Base-by-base conservation (phyloP, 2,329 filamentous ascomycete species). In the Clarireedia homoeocarpa region DNA sequence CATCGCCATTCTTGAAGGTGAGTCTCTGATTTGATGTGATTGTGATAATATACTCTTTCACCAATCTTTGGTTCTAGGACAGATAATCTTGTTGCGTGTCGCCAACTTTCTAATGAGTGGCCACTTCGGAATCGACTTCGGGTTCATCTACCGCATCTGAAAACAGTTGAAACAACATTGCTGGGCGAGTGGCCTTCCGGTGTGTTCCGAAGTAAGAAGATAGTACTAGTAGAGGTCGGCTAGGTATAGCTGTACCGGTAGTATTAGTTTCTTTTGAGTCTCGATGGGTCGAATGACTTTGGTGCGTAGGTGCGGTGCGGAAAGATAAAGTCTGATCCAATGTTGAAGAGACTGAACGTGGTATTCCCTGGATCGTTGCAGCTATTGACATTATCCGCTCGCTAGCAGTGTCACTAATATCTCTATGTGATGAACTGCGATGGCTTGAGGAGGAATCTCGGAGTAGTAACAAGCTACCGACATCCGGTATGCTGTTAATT, bases 401-500 rank as follows among this genome's bases (percentile, higher is more conserved):
- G 42, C 58, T 61, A 1, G 63, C 59, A 6, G 59, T 55, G 44
- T 65, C 62, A 14, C 58, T 62, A 3, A 62, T 39, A 3, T 55
- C 51, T 9, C 48, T 55, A 12, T 48, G 17, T 3, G 27, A 49
- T 5, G 57, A 55, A 6, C 39, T 23, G n/a, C 6, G 2, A 48
- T 58, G 26, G 17, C 48, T 58, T 12, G 53, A 61, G 17, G 57
- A 54, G 12, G 55, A 55, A 50, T 62, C 54, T 6, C 49, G 55
- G 4, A 67, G 59, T 10, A 67, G 45, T 20, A 55, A 49, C 6
- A 65, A 56, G 36, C 61, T 65, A 20, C 58, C 17, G 0, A 56
- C 49, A 38, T 67, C 61, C 1, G 62, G 64, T 14, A 65, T 62
- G 1, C 52, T 57, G 1, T 59, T 55, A 12, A 66, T 62, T 45